Conservation (phyloP, 2,329 filamentous ascomycete species). For the Talaromyces sp. region DNA sequence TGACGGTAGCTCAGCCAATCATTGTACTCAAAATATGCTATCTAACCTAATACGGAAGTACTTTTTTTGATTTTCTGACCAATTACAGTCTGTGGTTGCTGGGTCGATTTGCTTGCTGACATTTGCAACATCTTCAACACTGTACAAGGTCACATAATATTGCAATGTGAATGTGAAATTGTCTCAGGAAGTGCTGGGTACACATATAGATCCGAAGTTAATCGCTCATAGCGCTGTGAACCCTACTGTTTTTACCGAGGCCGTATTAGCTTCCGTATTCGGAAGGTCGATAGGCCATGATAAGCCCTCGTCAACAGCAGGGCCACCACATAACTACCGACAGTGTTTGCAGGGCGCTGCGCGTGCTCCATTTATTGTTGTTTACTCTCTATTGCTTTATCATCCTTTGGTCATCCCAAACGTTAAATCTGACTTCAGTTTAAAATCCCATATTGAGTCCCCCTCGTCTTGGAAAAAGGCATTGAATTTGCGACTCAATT, state of each 20-base stretch:
- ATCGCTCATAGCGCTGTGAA: neutral
- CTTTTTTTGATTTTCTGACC: neutral
- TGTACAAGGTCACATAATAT: neutral
- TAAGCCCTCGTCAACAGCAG: neutral
- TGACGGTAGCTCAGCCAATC: neutral
- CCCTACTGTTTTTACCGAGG: neutral
- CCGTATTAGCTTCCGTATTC: neutral
- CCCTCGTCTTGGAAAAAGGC: neutral
- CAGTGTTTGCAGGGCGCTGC: neutral
- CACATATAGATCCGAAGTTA: neutral
- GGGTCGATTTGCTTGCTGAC: neutral
- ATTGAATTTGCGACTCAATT: neutral
- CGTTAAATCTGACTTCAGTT: neutral
- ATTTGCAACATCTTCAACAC: neutral
- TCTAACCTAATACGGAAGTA: neutral
- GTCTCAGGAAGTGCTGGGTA: neutral
- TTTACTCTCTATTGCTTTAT: neutral
- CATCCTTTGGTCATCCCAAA: neutral
- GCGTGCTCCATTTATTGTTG: neutral
- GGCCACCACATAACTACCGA: neutral
- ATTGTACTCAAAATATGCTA: neutral
- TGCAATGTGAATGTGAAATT: neutral
- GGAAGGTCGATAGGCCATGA: slow-evolving; percentile 9
- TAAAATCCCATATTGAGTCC: neutral
- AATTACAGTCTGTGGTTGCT: neutral